phyloP scores from a whole-genome alignment of 306 rosid species.

The Citrullus mucosospermus region DNA sequence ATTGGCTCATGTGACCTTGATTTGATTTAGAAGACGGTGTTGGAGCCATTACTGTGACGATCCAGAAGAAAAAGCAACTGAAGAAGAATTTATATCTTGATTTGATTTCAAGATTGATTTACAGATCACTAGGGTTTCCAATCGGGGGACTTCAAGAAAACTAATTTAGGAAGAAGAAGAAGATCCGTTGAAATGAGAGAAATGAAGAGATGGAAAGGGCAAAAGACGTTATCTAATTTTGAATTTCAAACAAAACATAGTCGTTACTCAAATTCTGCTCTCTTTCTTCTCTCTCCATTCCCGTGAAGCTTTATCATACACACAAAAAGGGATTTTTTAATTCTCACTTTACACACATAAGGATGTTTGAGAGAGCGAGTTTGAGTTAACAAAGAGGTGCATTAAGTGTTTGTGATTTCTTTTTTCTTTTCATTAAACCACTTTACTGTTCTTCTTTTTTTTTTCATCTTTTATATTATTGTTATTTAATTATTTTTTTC shows the following conservation, averaged over 20 bases:
- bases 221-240: neutral
- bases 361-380: too few relatives aligned
- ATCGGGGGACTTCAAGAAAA: neutral
- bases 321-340: too few relatives aligned
- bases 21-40: conserved; percentile 79
- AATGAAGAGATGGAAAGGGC: neutral
- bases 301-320: too few relatives aligned
- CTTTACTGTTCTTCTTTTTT: too few relatives aligned
- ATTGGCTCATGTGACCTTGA: conserved; percentile 26
- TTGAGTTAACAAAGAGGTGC: too few relatives aligned
- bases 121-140: neutral
- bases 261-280: conserved; percentile 33
- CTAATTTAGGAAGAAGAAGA: neutral
- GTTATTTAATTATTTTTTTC: too few relatives aligned
- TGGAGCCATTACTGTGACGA: conserved; percentile 52
- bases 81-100: neutral
- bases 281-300: too few relatives aligned
- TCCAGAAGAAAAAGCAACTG: neutral
- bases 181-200: neutral
- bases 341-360: too few relatives aligned
- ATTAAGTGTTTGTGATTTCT: too few relatives aligned
- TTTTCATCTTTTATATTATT: too few relatives aligned
- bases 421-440: too few relatives aligned
- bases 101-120: neutral
- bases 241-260: conserved; percentile 24